Evolutionary conservation across 2,329 filamentous ascomycete genomes (phyloP).

Genomic region (Chrysosphaeria jannelii): DNA sequence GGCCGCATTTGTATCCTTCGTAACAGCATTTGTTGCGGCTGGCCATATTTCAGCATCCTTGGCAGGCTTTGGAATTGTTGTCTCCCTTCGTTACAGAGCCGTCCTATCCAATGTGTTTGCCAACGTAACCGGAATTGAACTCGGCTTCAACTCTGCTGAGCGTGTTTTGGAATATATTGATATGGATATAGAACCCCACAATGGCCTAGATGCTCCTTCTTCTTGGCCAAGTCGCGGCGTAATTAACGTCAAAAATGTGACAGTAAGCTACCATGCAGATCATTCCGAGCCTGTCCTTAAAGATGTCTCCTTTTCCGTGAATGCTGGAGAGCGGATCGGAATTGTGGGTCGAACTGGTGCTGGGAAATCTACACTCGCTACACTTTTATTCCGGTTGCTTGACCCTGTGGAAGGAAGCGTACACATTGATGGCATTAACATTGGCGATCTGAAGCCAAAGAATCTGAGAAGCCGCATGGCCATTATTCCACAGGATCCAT

Average conservation of each 20-base stretch:
- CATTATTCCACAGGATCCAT: slow-evolving; percentile 38
- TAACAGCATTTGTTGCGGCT: slow-evolving; percentile 9
- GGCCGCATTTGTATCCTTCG: slow-evolving; percentile 10
- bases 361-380: slow-evolving; percentile 34
- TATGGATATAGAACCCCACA: slow-evolving; percentile 11
- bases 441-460: slow-evolving; percentile 25
- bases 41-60: slow-evolving; percentile 11
- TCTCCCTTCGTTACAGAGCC: slow-evolving; percentile 11
- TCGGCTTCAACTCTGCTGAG: slow-evolving; percentile 14
- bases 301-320: slow-evolving; percentile 10
- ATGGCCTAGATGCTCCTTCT: slow-evolving; percentile 9
- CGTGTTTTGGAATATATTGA: slow-evolving; percentile 14
- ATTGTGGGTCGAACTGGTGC: slow-evolving; percentile 34
- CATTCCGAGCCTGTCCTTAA: slow-evolving; percentile 12
- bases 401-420: slow-evolving; percentile 14
- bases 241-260: slow-evolving; percentile 12
- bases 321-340: slow-evolving; percentile 27
- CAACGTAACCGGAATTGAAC: slow-evolving; percentile 11
- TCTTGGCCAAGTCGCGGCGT: slow-evolving; percentile 13
- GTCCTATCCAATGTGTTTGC: slow-evolving; percentile 9
- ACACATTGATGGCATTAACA: slow-evolving; percentile 18
- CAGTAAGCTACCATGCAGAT: slow-evolving; percentile 9
- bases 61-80: slow-evolving; percentile 13
- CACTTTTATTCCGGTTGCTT: slow-evolving; percentile 28
- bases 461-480: slow-evolving; percentile 28